These are phyloP conservation scores for Cladosporium sphaerospermum DNA, from an alignment of 2,329 filamentous ascomycete species.

Conservation along the genomic window DNA sequence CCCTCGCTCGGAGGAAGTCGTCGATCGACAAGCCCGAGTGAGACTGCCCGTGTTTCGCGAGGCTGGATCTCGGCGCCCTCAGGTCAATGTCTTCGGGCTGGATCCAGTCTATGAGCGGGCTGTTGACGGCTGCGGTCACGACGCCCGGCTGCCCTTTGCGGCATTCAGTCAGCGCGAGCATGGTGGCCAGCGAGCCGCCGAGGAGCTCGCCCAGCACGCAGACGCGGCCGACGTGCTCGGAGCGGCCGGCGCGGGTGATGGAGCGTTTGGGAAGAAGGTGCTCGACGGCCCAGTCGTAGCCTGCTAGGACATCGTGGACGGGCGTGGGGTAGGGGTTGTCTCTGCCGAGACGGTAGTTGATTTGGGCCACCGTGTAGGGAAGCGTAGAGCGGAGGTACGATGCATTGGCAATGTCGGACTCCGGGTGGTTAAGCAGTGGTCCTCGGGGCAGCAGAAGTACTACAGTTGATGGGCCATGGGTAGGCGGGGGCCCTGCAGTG, in stretches of 20 bases:
- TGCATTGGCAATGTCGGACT: constrained; percentile 28
- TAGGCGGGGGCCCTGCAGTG: constrained; percentile 23
- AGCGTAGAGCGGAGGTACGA: constrained; percentile 32
- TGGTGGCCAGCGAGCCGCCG: constrained; percentile 43
- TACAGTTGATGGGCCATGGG: constrained; percentile 18
- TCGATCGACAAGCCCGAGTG: constrained; percentile 1
- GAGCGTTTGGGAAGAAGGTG: constrained; percentile 30
- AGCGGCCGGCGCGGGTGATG: constrained; percentile 22
- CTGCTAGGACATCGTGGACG: constrained; percentile 42
- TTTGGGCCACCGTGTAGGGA: constrained; percentile 36
- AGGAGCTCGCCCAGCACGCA: constrained; percentile 44
- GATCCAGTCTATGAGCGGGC: constrained; percentile 45
- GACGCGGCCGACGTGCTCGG: constrained; percentile 28
- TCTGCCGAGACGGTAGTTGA: constrained; percentile 40
- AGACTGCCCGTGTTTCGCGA: constrained; percentile 1
- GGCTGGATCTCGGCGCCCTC: constrained; percentile 13
- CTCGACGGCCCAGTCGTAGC: constrained; percentile 42
- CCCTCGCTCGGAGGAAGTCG: constrained; percentile 31
- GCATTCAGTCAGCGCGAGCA: constrained; percentile 47
- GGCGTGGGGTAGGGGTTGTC: constrained; percentile 38
- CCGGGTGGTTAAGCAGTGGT: constrained; percentile 27
- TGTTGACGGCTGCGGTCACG: constrained; percentile 41
- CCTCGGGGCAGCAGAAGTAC: constrained; percentile 40
- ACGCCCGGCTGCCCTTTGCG: constrained; percentile 35
- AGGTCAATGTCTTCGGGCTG: constrained; percentile 24